Percentiles rank a stretch among this genome's conserved stretches.
phyloP scores from a whole-genome alignment of 176 grass and related monocot species.

The Phoenix roebelenii region DNA sequence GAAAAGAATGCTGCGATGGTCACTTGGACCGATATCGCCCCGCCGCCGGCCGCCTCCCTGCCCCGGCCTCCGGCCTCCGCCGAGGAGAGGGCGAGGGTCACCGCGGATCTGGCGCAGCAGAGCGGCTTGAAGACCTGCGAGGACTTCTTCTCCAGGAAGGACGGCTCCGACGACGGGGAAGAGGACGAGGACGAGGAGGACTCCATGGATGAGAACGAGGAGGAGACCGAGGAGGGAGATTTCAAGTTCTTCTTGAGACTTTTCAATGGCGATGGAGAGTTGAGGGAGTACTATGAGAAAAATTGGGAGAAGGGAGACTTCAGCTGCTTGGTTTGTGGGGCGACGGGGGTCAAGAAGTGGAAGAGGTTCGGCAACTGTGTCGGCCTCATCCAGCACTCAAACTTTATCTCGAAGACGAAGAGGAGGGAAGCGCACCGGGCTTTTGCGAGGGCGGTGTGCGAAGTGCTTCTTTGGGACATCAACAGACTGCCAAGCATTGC shows the following conservation, averaged over 20 bases:
- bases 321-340: conserved; percentile 49
- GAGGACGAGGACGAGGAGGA: conserved; percentile 17
- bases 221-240: conserved; percentile 18
- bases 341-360: conserved; percentile 16
- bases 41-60: background rate
- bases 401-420: conserved; percentile 12
- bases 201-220: conserved; percentile 8
- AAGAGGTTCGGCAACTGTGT: conserved; percentile 28
- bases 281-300: conserved; percentile 47
- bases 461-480: conserved; percentile 50
- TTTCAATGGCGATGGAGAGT: conserved; percentile 3
- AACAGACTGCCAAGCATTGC: conserved; percentile 39
- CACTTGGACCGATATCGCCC: conserved; percentile 1
- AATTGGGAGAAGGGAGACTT: conserved; percentile 38
- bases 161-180: conserved; percentile 19
- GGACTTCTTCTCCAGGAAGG: conserved; percentile 36
- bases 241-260: conserved; percentile 13
- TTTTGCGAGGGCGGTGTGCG: conserved; percentile 38
- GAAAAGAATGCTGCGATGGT: conserved; percentile 1
- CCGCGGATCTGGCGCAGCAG: conserved; percentile 10
- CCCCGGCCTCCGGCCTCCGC: background rate
- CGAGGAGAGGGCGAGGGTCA: background rate
- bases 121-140: conserved; percentile 16
- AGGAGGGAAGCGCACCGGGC: conserved; percentile 39
- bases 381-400: conserved; percentile 52